phyloP scores from a whole-genome alignment of 495 filamentous ascomycete genomes.

The Usnea hakonensis region DNA sequence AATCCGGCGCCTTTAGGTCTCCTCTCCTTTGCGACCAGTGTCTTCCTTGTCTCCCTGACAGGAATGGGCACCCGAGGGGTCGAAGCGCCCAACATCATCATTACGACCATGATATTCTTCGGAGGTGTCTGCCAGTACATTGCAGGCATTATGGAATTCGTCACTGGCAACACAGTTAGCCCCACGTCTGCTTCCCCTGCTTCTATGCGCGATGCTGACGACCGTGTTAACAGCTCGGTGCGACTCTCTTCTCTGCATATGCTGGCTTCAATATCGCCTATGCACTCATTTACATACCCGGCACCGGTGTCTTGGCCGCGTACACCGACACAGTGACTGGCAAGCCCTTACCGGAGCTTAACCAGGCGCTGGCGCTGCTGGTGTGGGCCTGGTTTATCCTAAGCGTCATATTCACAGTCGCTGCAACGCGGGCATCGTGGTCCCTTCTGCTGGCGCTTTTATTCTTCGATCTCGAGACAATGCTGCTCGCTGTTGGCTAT shows the following conservation, averaged over 20 bases:
- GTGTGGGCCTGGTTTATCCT: conserved; percentile 37
- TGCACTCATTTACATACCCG: conserved; percentile 33
- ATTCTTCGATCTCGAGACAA: conserved; percentile 26
- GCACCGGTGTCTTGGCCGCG: conserved; percentile 30
- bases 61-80: conserved; percentile 33
- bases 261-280: conserved; percentile 34
- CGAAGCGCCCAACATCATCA: conserved; percentile 28
- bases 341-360: conserved; percentile 23
- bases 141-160: conserved; percentile 32
- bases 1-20: conserved; percentile 29
- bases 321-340: conserved; percentile 27
- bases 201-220: too few species aligned
- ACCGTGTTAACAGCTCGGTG: too few species aligned
- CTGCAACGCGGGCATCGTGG: conserved; percentile 28
- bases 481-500: conserved; percentile 28
- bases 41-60: conserved; percentile 33
- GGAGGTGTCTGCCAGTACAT: conserved; percentile 33
- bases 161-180: conserved; percentile 31
- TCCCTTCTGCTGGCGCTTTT: conserved; percentile 27
- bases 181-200: too few species aligned
- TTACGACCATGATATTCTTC: conserved; percentile 34
- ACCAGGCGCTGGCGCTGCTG: conserved; percentile 32
- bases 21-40: conserved; percentile 26
- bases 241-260: conserved; percentile 33
- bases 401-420: conserved; percentile 33